phyloP scores from a whole-genome alignment of 83 land plant species.

The Picea mariana region DNA sequence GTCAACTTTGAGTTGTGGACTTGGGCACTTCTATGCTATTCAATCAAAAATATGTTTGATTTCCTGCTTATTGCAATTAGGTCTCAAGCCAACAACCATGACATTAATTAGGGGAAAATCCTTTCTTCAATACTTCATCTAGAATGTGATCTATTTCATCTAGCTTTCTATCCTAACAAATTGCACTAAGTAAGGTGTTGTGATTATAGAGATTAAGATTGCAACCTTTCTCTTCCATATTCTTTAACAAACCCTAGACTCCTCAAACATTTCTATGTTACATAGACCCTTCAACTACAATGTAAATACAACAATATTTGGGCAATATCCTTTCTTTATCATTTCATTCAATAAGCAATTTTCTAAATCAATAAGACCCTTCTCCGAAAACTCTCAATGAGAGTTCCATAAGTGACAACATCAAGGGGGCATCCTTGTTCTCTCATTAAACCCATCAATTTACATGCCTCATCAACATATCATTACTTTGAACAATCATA shows the following conservation, averaged over 20 bases:
- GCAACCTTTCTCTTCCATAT: conserved; percentile 12
- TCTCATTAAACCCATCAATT: conserved; percentile 23
- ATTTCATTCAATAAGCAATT: conserved; percentile 27
- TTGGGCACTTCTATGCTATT: neutral
- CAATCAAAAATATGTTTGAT: neutral
- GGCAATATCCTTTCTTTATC: conserved; percentile 21
- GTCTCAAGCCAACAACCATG: conserved; percentile 6
- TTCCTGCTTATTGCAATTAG: neutral
- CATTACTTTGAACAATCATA: too few species aligned
- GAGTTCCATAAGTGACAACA: conserved; percentile 21
- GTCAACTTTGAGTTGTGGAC: neutral
- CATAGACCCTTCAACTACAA: conserved; percentile 18
- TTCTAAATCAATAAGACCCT: conserved; percentile 27
- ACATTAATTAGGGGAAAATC: neutral
- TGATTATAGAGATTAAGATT: conserved; percentile 11
- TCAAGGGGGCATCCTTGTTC: conserved; percentile 29
- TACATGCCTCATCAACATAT: conserved; percentile 28
- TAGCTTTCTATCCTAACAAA: conserved; percentile 12
- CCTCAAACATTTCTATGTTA: conserved; percentile 12
- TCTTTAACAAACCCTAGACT: neutral
- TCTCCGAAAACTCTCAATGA: conserved; percentile 36
- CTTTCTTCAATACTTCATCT: conserved; percentile 1
- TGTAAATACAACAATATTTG: conserved; percentile 21
- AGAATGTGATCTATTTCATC: conserved; percentile 3
- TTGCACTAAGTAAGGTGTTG: conserved; percentile 9